Conservation (phyloP, 192 early-diverging fungal species). For the Polychytrium aggregatum region DNA sequence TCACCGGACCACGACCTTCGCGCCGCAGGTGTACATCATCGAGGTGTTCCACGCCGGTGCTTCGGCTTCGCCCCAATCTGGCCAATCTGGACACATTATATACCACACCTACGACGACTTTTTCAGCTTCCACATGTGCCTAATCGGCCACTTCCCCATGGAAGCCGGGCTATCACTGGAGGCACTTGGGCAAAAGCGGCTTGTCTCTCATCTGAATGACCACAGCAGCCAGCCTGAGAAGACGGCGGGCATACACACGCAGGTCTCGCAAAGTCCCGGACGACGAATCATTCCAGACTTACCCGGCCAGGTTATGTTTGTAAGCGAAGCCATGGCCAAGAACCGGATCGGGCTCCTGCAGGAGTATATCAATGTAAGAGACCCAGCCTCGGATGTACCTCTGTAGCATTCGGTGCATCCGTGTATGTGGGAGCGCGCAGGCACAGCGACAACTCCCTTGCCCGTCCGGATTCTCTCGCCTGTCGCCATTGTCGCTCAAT, state of each 20-base stretch:
- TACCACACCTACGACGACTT: slow-evolving; percentile 38
- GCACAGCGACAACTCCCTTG: no score
- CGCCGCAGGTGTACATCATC: slow-evolving; percentile 28
- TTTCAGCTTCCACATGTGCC: slow-evolving; percentile 43
- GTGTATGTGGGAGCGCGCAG: no score
- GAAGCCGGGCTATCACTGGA: slow-evolving; percentile 29
- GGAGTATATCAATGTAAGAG: slow-evolving; percentile 33
- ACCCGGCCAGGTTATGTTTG: slow-evolving; percentile 48
- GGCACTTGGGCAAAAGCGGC: no score
- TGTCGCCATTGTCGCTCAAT: no score
- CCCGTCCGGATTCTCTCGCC: no score
- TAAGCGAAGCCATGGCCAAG: slow-evolving; percentile 38
- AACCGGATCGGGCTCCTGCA: slow-evolving; percentile 26
- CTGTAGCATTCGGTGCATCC: no score
- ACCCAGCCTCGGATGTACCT: background rate
- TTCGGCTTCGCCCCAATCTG: no score
- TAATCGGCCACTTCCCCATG: slow-evolving; percentile 45
- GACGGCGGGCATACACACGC: no score
- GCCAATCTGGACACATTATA: slow-evolving; percentile 7
- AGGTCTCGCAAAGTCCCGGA: no score
- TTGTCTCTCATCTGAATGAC: no score
- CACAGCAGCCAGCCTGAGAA: background rate
- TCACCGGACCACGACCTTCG: slow-evolving; percentile 18
- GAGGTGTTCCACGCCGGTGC: slow-evolving; percentile 15
- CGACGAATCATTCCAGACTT: slow-evolving; percentile 38